Conservation (phyloP, 805 yeast species). For the Saccharomycopsis synnaedendra region DNA sequence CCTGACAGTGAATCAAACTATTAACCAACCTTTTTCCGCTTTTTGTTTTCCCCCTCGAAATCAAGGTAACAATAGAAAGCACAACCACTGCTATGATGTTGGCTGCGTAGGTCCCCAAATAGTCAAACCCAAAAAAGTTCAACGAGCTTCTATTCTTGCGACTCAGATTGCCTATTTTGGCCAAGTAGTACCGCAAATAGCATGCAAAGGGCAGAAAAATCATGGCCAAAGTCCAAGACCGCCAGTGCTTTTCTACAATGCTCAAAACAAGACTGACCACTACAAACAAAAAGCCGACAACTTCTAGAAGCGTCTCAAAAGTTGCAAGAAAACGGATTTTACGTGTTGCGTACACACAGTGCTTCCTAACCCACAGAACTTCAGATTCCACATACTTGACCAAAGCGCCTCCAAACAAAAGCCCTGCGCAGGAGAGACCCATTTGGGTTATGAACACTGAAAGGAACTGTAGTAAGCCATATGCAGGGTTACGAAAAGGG, state of each 20-base stretch:
- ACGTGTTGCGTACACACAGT: not conserved
- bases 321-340: too few relatives aligned
- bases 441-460: conserved; percentile 52
- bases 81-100: conserved; percentile 38
- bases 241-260: conserved; percentile 27
- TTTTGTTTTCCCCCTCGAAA: conserved; percentile 32
- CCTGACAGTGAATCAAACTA: conserved; percentile 32
- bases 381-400: conserved; percentile 21
- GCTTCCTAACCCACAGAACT: conserved; percentile 3
- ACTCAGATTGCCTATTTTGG: conserved; percentile 35
- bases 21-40: conserved; percentile 21
- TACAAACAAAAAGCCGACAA: conserved; percentile 17
- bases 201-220: conserved; percentile 69
- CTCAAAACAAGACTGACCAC: conserved; percentile 20
- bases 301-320: conserved; percentile 15
- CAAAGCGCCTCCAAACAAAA: conserved; percentile 45
- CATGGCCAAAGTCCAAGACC: conserved; percentile 59
- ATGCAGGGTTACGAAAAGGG: conserved; percentile 52
- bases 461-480: conserved; percentile 67
- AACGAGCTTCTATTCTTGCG: not conserved
- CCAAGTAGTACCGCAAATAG: conserved; percentile 40
- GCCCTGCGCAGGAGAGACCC: conserved; percentile 49
- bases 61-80: conserved; percentile 31
- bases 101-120: conserved; percentile 36
- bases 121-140: conserved; percentile 16